phyloP scores from a whole-genome alignment of 352 stramenopile species.

The Globisporangium abappressorium region DNA sequence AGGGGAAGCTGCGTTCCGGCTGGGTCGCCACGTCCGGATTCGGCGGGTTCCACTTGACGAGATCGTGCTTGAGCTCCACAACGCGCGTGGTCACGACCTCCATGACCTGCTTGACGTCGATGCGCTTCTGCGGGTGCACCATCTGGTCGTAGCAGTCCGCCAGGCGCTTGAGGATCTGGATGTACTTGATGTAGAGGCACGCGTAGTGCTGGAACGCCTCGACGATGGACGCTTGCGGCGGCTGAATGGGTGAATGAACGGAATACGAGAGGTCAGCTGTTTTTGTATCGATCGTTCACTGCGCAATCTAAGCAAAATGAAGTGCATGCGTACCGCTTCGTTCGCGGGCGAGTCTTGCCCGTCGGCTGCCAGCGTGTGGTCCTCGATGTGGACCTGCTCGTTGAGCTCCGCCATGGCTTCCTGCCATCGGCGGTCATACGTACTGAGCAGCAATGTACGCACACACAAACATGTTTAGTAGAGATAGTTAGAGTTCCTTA shows the following conservation, averaged over 20 bases:
- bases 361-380: conserved; percentile 62
- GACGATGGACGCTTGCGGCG: conserved; percentile 73
- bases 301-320: too few species aligned
- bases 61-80: conserved; percentile 87
- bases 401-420: conserved; percentile 92
- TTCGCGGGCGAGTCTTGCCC: conserved; percentile 27
- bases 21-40: conserved; percentile 84
- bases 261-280: too few species aligned
- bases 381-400: conserved; percentile 90
- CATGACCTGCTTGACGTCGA: conserved; percentile 91
- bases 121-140: conserved; percentile 93
- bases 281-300: too few species aligned
- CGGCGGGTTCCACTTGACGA: conserved; percentile 94
- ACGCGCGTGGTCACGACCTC: conserved; percentile 90
- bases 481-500: neutral
- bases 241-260: conserved; percentile 14
- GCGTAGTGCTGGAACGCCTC: conserved; percentile 94
- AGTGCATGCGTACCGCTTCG: conserved; percentile 30
- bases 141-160: conserved; percentile 92
- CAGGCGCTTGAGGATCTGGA: conserved; percentile 90
- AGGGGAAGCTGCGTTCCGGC: conserved; percentile 88
- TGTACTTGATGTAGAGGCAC: conserved; percentile 95
- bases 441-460: conserved; percentile 35
- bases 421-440: conserved; percentile 88
- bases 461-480: neutral